phyloP scores from a whole-genome alignment of 495 filamentous ascomycete genomes.

The Tuber indicum region DNA sequence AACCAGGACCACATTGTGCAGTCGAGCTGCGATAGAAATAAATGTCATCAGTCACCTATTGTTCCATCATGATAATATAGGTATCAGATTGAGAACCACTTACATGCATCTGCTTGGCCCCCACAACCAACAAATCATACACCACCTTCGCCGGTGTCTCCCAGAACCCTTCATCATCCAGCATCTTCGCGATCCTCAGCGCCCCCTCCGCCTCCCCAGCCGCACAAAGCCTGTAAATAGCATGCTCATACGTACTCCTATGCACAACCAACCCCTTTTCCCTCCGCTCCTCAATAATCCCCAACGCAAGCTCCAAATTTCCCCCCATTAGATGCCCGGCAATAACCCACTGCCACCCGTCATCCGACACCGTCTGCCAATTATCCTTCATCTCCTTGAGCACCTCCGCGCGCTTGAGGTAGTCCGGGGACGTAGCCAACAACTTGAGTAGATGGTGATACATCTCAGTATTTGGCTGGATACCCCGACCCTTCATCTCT shows the following conservation, averaged over 20 bases:
- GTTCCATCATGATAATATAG: conserved; percentile 17
- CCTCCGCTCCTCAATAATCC: conserved; percentile 62
- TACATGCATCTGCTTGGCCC: conserved; percentile 51
- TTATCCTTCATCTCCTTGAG: conserved; percentile 61
- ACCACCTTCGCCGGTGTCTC: conserved; percentile 52
- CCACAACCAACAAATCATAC: conserved; percentile 64
- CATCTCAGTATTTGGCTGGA: conserved; percentile 57
- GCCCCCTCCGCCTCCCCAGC: conserved; percentile 70
- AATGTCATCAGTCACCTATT: conserved; percentile 40
- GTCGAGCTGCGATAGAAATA: conserved; percentile 46
- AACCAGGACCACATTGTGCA: conserved; percentile 60
- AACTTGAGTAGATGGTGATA: conserved; percentile 65
- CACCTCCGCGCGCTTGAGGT: conserved; percentile 64
- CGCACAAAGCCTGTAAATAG: conserved; percentile 63
- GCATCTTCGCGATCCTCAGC: conserved; percentile 55
- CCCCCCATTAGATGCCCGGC: conserved; percentile 70
- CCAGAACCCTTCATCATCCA: conserved; percentile 46
- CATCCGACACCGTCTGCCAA: conserved; percentile 60
- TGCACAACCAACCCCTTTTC: conserved; percentile 52
- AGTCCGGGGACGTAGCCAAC: conserved; percentile 72
- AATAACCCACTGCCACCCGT: conserved; percentile 62
- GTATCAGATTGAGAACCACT: conserved; percentile 13
- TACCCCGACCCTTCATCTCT: conserved; percentile 59
- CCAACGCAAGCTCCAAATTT: conserved; percentile 73
- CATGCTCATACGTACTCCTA: conserved; percentile 67